Base-by-base conservation (phyloP, 345 rosid species). In the Lagerstroemia speciosa region DNA sequence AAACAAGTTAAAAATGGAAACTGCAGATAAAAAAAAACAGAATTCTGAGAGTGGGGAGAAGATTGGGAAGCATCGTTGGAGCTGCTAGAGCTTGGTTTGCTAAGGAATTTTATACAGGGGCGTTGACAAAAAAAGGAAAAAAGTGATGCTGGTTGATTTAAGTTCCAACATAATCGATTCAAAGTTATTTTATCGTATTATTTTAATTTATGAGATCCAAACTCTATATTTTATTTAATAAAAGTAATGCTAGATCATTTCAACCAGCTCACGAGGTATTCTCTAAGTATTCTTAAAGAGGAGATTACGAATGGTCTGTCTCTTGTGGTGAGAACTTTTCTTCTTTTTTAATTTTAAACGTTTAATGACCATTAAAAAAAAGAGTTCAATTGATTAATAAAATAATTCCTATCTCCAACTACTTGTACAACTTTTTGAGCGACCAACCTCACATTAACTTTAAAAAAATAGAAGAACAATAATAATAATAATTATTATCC, bases 361-460 rank as follows among this genome's bases (percentile, higher is more conserved):
- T n/a, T n/a, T n/a, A n/a, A n/a, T n/a, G n/a, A n/a, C n/a, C n/a
- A n/a, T n/a, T n/a, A n/a, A 36, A 36, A n/a, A 65, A 65, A 65
- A 27, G 24, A 63, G 37, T 63, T 38, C 66, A 32, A 63, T 63
- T 32, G 30, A 63, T 63, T 36, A 36, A 36, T 36, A 36, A 34
- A 63, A 63, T 11, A 33, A 32, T 27, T 34, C 41, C 41, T 16
- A 63, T 32, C 66, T 77, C 64, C 80, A 75, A 80, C 82, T 63
- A 73, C 80, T 73, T 60, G 62, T 64, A 36, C 38, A 1, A 57
- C 76, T 71, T 68, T 72, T 60, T 62, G 43, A 64, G 74, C 65
- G 61, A 50, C 67, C 73, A 74, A 69, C 38, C 8, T 36, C 38
- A 36, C 38, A 36, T 36, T 36, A 36, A 36, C 38, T n/a, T n/a